Evolutionary conservation across 495 filamentous ascomycete species (phyloP).

Genomic region (Massariosphaeria phaeospora): DNA sequence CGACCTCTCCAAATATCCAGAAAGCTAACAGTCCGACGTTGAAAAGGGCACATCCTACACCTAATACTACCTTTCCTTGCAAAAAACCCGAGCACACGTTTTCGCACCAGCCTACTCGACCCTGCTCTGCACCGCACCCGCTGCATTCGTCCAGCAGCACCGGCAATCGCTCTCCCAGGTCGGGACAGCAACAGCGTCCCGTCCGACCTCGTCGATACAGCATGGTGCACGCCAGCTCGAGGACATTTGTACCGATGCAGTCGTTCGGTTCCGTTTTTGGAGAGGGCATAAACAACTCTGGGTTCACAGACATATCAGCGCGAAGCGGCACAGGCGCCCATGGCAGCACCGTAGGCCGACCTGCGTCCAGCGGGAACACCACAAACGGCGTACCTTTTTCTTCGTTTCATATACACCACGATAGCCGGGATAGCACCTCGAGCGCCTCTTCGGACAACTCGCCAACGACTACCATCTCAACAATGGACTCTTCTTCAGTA

Average conservation of each 20-base stretch:
- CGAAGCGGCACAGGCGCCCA: constrained; percentile 17
- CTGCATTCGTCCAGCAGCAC: background rate
- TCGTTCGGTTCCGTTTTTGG: constrained; percentile 39
- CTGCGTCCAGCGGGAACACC: constrained; percentile 29
- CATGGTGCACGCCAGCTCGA: constrained; percentile 34
- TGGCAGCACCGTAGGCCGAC: constrained; percentile 24
- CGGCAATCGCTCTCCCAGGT: constrained; percentile 19
- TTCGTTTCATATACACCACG: constrained; percentile 49
- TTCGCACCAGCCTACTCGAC: background rate
- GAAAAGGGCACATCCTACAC: constrained; percentile 35
- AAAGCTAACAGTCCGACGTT: constrained; percentile 36
- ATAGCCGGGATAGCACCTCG: constrained; percentile 70
- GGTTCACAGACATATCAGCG: constrained; percentile 13
- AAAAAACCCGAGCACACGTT: constrained; percentile 31
- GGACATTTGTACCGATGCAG: constrained; percentile 32
- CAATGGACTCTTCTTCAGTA: constrained; percentile 77
- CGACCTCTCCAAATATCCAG: constrained; percentile 21
- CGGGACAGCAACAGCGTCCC: constrained; percentile 2
- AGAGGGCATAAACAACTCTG: constrained; percentile 28
- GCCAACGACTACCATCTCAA: constrained; percentile 91
- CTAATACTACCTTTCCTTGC: constrained; percentile 31
- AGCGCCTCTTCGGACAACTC: constrained; percentile 90
- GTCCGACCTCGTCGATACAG: constrained; percentile 16
- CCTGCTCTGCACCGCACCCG: background rate
- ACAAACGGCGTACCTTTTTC: constrained; percentile 24